Conservation (phyloP, 345 rosid species). For the Microthlaspi erraticum region DNA sequence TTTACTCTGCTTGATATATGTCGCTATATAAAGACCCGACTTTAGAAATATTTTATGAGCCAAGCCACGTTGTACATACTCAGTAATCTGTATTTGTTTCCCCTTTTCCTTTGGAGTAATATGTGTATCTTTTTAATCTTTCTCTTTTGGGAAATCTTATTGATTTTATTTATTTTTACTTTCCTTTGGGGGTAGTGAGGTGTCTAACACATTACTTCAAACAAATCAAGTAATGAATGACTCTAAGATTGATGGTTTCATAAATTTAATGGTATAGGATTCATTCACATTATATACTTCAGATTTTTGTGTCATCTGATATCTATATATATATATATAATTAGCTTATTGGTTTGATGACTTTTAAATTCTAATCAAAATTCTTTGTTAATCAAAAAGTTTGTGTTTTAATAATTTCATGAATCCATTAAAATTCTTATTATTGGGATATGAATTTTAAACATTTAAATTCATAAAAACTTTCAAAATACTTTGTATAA, state of each 20-base stretch:
- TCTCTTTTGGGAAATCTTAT: neutral
- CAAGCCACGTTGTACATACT: conserved; percentile 34
- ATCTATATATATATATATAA: too few relatives aligned
- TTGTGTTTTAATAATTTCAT: too few relatives aligned
- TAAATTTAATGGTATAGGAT: neutral
- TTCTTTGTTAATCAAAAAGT: too few relatives aligned
- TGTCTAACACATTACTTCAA: neutral
- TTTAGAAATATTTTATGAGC: conserved; percentile 10
- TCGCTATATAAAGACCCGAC: conserved; percentile 16
- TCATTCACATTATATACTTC: neutral
- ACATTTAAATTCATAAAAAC: too few relatives aligned
- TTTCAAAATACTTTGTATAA: too few relatives aligned
- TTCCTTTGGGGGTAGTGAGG: neutral
- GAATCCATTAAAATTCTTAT: too few relatives aligned
- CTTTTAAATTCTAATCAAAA: too few relatives aligned
- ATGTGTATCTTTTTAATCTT: neutral
- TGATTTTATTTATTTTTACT: neutral
- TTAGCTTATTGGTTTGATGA: too few relatives aligned
- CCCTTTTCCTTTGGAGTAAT: neutral
- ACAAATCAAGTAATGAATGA: neutral
- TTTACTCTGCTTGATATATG: conserved; percentile 5
- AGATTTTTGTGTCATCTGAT: neutral
- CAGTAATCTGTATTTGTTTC: conserved; percentile 20
- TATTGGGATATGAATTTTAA: too few relatives aligned
- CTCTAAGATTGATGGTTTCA: neutral